Evolutionary conservation across 2,329 filamentous ascomycete species (phyloP), one percentile per base, ranked within the genome.

Genomic region (Colletotrichum liaoningense): DNA sequence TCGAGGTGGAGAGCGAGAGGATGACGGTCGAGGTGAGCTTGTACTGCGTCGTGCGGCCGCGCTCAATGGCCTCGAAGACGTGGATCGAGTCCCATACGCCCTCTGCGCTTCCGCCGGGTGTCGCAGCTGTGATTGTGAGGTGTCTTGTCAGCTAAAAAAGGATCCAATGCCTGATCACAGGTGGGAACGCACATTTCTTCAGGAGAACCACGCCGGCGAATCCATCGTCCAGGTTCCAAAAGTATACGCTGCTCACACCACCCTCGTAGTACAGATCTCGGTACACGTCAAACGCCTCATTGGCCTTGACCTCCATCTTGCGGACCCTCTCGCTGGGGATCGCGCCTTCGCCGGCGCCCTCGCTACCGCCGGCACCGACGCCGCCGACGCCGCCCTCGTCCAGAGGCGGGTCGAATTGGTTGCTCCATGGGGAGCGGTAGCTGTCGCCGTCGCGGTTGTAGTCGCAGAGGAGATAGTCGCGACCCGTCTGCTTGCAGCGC

Each of bases 361-460:
- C 89, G 75, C 85, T 90, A 46, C 81, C 83, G n/a, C 86, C 87
- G 1, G 85, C 84, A 9, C 87, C 86, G 3, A 88, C 85, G 33
- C 87, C 89, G 6, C 80, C 78, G 9, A 78, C 80, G 62, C 91
- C 90, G 63, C 88, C 89, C 76, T 89, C 89, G 76, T 94, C 93
- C 73, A 98, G 89, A 16, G 95, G 93, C 22, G 96, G 97, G 82
- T 98, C 95, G 83, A 99, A 99, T 84, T 98, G 94, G 86, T 98
- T 98, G 86, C 93, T 97, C 97, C 97, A 99, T n/a, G 97, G 97
- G 77, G 94, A 97, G 75, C 97, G 93, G 89, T 98, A 98, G 85
- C 94, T 97, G 86, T 98, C 96, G 75, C 97, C 97, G 85, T 99
- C 97, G 76, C 97, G 95, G 89, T 99, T 99, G 90, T 99, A 99